Base-by-base conservation (phyloP, 1,284 basidiomycete genomes). In the Mrakiaceae sp. region DNA sequence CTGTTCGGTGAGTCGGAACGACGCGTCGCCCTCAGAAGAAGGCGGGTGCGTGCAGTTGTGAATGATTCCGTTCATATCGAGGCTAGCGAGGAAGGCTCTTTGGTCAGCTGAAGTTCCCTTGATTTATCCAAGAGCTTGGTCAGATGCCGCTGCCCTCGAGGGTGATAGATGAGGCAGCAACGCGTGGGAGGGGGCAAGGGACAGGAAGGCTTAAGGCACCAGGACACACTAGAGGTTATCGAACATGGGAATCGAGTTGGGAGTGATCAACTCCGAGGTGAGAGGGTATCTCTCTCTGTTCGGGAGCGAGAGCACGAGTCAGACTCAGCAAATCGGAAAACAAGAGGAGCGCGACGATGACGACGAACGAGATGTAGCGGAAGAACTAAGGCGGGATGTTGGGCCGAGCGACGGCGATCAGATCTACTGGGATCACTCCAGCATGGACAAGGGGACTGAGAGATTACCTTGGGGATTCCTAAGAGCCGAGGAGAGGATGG, bases 41-140 rank as follows among this genome's bases (percentile, higher is more conserved):
- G 74, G 72, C 12, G 70, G 72, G 52, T 69, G 79, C 78, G 73
- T 76, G 85, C 94, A 97, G 72, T 95, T 91, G 80, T 98, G 95
- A 69, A 98, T 98, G 76, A 99, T 98, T 67, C 91, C 93, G 75
- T 99, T 99, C 83, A 96, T 98, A 76, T 92, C 93, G 70, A 96
- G 83, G 76, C 96, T 94, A 67, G 63, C n/a, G 67, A 60, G 66
- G 14, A 58, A 27, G 52, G 39, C 14, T 44, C 53, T 16, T 51
- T 11, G 47, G 48, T 27, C 39, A 60, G 46, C n/a, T 16, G 10
- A 0, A 7, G 42, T 46, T 43, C 4, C 42, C 5, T 8, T 4
- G 44, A 11, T 47, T 54, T 48, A 66, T 9, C 27, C 11, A 27
- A 40, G 16, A 42, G 46, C 10, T 12, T 59, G 11, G 5, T 27